Percentiles rank a stretch among this genome's conserved stretches.
Evolutionary conservation across 2,329 filamentous ascomycete genomes (phyloP).

Genomic region (Sporothrix brasiliensis): DNA sequence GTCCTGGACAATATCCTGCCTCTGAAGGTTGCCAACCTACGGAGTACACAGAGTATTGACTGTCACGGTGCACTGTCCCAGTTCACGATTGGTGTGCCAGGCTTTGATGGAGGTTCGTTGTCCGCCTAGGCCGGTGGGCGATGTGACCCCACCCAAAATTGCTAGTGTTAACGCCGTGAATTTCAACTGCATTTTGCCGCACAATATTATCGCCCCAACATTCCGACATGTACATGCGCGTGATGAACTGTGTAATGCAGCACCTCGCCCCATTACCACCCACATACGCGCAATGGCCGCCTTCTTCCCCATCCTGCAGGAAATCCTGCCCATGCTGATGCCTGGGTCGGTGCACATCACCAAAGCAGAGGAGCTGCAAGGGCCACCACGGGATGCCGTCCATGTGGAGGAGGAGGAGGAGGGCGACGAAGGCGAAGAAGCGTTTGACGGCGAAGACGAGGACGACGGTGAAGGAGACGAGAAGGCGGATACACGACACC

Average conservation of each 20-base stretch:
- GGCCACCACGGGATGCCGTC: background rate
- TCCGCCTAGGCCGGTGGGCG: no score
- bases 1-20: no score
- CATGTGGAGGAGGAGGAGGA: conserved; percentile 20
- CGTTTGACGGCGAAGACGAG: background rate
- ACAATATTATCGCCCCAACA: no score
- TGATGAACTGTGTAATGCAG: no score
- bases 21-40: no score
- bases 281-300: conserved; percentile 49
- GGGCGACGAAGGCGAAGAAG: conserved; percentile 43
- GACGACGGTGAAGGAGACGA: background rate
- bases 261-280: background rate
- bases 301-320: conserved; percentile 58
- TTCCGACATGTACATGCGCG: no score
- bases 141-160: background rate
- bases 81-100: no score
- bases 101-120: no score
- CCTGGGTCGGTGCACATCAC: conserved; percentile 61
- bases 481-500: background rate
- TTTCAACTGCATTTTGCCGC: background rate
- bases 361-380: conserved; percentile 46
- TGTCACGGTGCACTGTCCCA: no score
- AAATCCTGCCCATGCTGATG: conserved; percentile 63
- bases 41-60: no score
- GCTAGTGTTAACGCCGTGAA: background rate